Base-by-base conservation (phyloP, 1,284 basidiomycete species). In the Flammula alnicola region DNA sequence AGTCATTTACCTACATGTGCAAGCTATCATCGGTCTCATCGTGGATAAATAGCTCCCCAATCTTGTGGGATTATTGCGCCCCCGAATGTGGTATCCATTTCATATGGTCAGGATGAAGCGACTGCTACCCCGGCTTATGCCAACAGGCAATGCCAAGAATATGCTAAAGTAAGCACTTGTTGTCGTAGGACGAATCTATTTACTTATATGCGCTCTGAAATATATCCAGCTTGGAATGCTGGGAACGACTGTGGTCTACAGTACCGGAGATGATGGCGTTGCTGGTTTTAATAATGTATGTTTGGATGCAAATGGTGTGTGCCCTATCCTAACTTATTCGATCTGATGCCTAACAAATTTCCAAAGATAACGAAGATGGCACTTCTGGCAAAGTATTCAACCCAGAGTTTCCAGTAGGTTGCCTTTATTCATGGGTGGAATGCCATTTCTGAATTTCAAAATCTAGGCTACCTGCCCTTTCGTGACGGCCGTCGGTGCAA, bases 11-110 rank as follows among this genome's bases (percentile, higher is more conserved):
- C 14, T 39, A 17, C 25, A n/a, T 37, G 6, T 26, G 4, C 11
- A 60, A 31, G 5, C 12, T 35, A 26, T 17, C 10, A n/a, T 12
- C 12, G 14, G 6, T 17, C 29, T 52, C 22, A 47, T 10, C 20
- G 5, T 22, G 11, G 29, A 26, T 9, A 19, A 9, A n/a, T 43
- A 72, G 75, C 70, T 20, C 60, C 70, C 12, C 71, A 72, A 47
- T 69, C 71, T 17, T 86, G 83, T 54, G 83, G 83, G 0, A 80
- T 73, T 12, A 67, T 76, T 31, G 63, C 65, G 5, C 75, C 75
- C 5, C 70, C 81, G 17, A 68, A 78, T 47, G 77, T 85, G 43
- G 76, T 85, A 32, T 82, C 81, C 20, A 75, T 76, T 1, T 84
- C 81, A 0, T 83, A 82, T 57, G 69, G 67, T 41, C 73, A 71